A percentile compares a stretch with the other conserved stretches of the same genome.
These are phyloP conservation scores for Acacia confusa DNA, from an alignment of 306 rosid species.

Conservation along the genomic window DNA sequence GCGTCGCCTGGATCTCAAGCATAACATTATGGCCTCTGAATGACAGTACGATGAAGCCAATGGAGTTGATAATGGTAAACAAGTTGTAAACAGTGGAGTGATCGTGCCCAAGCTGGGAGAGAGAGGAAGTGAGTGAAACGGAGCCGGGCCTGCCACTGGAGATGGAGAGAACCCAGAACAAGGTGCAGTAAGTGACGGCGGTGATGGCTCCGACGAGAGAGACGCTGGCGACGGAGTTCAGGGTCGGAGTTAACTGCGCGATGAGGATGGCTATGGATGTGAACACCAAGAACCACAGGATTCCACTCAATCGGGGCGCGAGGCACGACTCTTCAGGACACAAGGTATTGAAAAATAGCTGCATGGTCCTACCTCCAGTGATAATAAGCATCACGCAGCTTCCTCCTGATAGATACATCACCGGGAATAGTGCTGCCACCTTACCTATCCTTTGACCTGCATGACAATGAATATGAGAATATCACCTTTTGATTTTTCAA, in stretches of 20 bases:
- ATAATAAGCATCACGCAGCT: slow-evolving; percentile 44
- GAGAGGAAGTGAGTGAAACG: slow-evolving; percentile 32
- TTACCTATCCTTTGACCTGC: slow-evolving; percentile 40
- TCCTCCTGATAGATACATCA: slow-evolving; percentile 55
- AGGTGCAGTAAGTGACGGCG: slow-evolving; percentile 40
- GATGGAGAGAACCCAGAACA: slow-evolving; percentile 58
- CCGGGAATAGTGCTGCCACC: slow-evolving; percentile 46
- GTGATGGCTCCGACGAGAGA: slow-evolving; percentile 55
- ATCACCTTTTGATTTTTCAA: neutral
- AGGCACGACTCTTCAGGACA: slow-evolving; percentile 36
- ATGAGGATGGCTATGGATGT: slow-evolving; percentile 47
- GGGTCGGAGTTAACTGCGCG: slow-evolving; percentile 58
- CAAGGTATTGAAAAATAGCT: slow-evolving; percentile 38
- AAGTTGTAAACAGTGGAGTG: slow-evolving; percentile 19
- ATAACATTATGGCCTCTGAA: slow-evolving; percentile 75
- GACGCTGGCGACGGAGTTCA: slow-evolving; percentile 52
- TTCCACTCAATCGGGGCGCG: slow-evolving; percentile 29
- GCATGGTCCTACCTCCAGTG: slow-evolving; percentile 45
- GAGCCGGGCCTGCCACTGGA: slow-evolving; percentile 38
- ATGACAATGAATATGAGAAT: neutral
- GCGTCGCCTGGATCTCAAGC: slow-evolving; percentile 80
- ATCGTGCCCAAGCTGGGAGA: neutral
- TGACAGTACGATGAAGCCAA: slow-evolving; percentile 52
- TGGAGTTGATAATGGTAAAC: slow-evolving; percentile 36
- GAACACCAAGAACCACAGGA: slow-evolving; percentile 61